phyloP scores from a whole-genome alignment of 106 monocot species.

The Dioscorea zingiberensis region DNA sequence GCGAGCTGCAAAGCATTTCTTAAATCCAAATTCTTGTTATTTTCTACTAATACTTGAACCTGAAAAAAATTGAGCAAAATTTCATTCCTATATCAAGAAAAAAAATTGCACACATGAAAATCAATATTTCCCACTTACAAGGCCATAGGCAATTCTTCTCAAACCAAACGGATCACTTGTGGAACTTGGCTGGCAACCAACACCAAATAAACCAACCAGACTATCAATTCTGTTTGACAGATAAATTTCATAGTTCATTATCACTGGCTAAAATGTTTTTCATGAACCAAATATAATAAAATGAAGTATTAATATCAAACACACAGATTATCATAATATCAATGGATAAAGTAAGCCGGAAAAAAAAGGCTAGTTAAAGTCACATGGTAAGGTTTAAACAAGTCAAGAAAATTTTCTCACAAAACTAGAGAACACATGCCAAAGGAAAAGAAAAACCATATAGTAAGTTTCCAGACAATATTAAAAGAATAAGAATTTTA shows the following conservation, averaged over 20 bases:
- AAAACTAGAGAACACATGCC: background rate
- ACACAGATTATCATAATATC: background rate
- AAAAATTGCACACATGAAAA: background rate
- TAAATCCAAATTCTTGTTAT: conserved; percentile 73
- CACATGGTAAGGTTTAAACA: background rate
- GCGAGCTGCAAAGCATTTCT: conserved; percentile 54
- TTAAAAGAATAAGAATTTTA: too few relatives aligned
- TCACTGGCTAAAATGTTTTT: background rate
- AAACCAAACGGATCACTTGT: conserved; percentile 92
- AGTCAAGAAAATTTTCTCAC: background rate
- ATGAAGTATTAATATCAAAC: background rate
- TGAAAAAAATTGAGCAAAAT: conserved; percentile 14
- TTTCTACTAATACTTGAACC: conserved; percentile 94
- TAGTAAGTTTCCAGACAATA: too few relatives aligned
- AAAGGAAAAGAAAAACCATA: too few relatives aligned
- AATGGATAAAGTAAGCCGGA: background rate
- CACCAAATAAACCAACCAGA: conserved; percentile 92
- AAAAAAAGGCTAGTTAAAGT: background rate
- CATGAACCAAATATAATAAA: too few relatives aligned
- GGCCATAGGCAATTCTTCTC: conserved; percentile 92
- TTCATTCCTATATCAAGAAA: background rate
- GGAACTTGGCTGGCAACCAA: conserved; percentile 90
- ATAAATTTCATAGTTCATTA: conserved; percentile 1
- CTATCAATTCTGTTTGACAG: conserved; percentile 64
- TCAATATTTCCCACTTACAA: conserved; percentile 55